These are phyloP conservation scores for Penicillium goetzii DNA, from an alignment of 495 filamentous ascomycete genomes.

Conservation along the genomic window DNA sequence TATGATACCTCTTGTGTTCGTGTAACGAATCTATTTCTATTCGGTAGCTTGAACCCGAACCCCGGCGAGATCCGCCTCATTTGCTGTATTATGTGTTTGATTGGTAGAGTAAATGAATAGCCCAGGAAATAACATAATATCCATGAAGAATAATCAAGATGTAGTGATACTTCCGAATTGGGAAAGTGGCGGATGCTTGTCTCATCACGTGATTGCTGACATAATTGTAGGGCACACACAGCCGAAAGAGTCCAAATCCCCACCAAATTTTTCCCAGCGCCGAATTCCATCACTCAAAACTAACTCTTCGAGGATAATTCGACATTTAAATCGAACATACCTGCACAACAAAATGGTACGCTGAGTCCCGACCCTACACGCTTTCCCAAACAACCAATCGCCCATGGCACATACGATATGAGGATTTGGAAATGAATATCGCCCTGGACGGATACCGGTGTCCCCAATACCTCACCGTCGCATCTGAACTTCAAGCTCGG, in stretches of 20 bases:
- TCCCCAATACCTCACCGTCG: constrained; percentile 4
- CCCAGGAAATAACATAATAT: not conserved
- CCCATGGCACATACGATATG: constrained; percentile 10
- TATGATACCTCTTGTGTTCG: constrained; percentile 54
- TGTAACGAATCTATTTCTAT: constrained; percentile 38
- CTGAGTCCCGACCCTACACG: not conserved
- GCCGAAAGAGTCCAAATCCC: constrained; percentile 37
- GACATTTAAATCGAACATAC: constrained; percentile 49
- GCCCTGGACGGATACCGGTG: not conserved
- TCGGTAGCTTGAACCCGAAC: constrained; percentile 15
- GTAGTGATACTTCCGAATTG: not conserved
- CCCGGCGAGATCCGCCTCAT: not conserved
- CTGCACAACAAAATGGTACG: constrained; percentile 50
- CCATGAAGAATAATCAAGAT: not conserved
- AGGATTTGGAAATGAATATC: constrained; percentile 17
- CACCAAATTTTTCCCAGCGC: constrained; percentile 33
- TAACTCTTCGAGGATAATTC: constrained; percentile 68
- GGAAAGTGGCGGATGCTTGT: not conserved
- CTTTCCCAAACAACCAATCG: not conserved
- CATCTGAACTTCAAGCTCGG: not conserved
- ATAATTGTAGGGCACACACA: constrained; percentile 50
- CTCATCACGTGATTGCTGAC: constrained; percentile 30
- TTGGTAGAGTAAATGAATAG: not conserved
- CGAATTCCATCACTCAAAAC: constrained; percentile 30
- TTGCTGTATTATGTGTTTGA: not conserved